Base-by-base conservation (phyloP, 371 early-diverging fungal genomes). In the Batrachochytrium dendrobatidis region DNA sequence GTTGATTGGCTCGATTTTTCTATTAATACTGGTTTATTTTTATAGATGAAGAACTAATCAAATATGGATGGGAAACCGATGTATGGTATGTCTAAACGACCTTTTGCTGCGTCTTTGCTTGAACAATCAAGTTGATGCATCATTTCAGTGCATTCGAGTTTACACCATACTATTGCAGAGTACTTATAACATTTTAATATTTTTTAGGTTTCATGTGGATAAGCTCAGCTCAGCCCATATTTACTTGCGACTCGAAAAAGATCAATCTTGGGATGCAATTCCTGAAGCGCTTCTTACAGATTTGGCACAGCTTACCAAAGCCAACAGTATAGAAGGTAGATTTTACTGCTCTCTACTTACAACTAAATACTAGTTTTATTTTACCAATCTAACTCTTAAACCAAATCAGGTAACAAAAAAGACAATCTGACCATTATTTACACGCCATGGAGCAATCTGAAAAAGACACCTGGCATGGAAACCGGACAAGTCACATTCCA, bases 161-260 rank as follows among this genome's bases (percentile, higher is more conserved):
- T n/a, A n/a, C n/a, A n/a, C n/a, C n/a, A n/a, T n/a, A n/a, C n/a
- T n/a, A n/a, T n/a, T n/a, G n/a, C n/a, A n/a, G n/a, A n/a, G n/a
- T n/a, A n/a, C n/a, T n/a, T n/a, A n/a, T n/a, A n/a, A n/a, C n/a
- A n/a, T n/a, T n/a, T n/a, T n/a, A n/a, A n/a, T n/a, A n/a, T n/a
- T n/a, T n/a, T n/a, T n/a, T 22, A 64, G 87, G 89, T 94, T 97
- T 72, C 98, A 97, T 77, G 96, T 90, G 24, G 96, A 95, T 74
- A 95, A 96, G 72, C 76, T 95, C 20, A 92, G 92, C 4, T 91
- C 91, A 59, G 98, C 98, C 3, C 98, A 97, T 83, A 92, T 95
- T 3, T 97, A 97, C 66, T 82, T 95, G 49, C 85, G 96, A 0
- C 70, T 94, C 44, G 66, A 78, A 15, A 69, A 73, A 0, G 89